Percentiles rank a stretch among this genome's conserved stretches.
phyloP scores from a whole-genome alignment of 306 rosid genomes.

The Medicago truncatula region DNA sequence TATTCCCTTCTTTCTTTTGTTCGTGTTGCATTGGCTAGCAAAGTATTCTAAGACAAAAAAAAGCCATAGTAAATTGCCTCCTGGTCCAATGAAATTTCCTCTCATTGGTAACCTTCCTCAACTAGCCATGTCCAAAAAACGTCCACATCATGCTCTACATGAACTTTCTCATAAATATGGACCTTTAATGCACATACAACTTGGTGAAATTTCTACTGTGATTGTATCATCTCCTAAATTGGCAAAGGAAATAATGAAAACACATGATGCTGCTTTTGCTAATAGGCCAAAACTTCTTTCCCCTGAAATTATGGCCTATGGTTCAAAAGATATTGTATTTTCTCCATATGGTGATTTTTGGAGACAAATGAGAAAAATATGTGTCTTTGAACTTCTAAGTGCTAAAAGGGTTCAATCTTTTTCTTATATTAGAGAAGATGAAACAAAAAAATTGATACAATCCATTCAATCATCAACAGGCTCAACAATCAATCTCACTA shows the following conservation, averaged over 20 bases:
- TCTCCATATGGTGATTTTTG: conserved; percentile 24
- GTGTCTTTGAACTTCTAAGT: conserved; percentile 17
- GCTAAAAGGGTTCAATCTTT: conserved; percentile 17
- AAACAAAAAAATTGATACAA: background rate
- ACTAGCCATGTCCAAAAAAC: conserved; percentile 29
- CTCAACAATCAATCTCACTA: background rate
- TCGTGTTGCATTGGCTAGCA: conserved; percentile 1
- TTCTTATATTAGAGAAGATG: conserved; percentile 10
- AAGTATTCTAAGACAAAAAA: conserved; percentile 1
- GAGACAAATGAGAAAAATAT: conserved; percentile 19
- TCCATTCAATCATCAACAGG: background rate
- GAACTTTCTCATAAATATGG: conserved; percentile 22
- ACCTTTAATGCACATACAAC: conserved; percentile 22
- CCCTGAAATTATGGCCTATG: background rate
- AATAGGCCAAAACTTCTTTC: conserved; percentile 29
- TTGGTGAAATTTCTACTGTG: conserved; percentile 31
- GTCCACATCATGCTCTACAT: conserved; percentile 34
- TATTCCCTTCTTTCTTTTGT: background rate
- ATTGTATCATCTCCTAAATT: conserved; percentile 18
- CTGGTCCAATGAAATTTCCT: conserved; percentile 38
- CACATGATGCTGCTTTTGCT: conserved; percentile 28
- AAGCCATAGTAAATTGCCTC: conserved; percentile 1
- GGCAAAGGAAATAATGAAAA: conserved; percentile 39
- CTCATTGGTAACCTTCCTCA: conserved; percentile 40
- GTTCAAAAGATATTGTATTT: conserved; percentile 2